phyloP scores from a whole-genome alignment of 257 asterid species.

The Prunella vulgaris region DNA sequence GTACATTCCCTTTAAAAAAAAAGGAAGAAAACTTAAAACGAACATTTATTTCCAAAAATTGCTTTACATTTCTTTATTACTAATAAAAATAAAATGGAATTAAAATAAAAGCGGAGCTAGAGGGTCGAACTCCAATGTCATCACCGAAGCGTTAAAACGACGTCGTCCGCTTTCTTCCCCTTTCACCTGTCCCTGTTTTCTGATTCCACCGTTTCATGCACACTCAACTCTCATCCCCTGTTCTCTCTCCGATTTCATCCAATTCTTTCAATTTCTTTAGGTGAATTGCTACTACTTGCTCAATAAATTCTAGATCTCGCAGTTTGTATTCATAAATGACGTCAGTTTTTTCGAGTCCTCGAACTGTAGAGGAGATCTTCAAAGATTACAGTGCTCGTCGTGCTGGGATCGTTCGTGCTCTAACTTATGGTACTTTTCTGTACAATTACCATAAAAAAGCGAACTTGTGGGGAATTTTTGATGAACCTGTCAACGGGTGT shows the following conservation, averaged over 20 bases:
- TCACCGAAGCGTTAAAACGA: conserved; percentile 19
- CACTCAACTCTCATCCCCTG: conserved; percentile 17
- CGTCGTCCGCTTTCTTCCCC: conserved; percentile 23
- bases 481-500: neutral
- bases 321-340: conserved; percentile 39
- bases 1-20: no score
- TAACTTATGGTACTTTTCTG: conserved; percentile 49
- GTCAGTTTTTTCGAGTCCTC: conserved; percentile 44
- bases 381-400: conserved; percentile 77
- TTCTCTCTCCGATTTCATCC: conserved; percentile 21
- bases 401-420: conserved; percentile 62
- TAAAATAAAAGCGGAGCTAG: neutral
- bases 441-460: neutral
- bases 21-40: no score
- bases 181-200: conserved; percentile 18
- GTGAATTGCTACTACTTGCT: conserved; percentile 26
- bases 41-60: no score
- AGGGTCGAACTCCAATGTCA: neutral
- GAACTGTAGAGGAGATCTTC: conserved; percentile 82
- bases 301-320: conserved; percentile 31
- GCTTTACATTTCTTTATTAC: no score
- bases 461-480: neutral
- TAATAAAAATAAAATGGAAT: neutral
- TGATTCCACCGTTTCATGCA: conserved; percentile 39
- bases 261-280: conserved; percentile 24